Evolutionary conservation across 2,329 filamentous ascomycete species (phyloP).

Genomic region (Taxawa tesnikishii): DNA sequence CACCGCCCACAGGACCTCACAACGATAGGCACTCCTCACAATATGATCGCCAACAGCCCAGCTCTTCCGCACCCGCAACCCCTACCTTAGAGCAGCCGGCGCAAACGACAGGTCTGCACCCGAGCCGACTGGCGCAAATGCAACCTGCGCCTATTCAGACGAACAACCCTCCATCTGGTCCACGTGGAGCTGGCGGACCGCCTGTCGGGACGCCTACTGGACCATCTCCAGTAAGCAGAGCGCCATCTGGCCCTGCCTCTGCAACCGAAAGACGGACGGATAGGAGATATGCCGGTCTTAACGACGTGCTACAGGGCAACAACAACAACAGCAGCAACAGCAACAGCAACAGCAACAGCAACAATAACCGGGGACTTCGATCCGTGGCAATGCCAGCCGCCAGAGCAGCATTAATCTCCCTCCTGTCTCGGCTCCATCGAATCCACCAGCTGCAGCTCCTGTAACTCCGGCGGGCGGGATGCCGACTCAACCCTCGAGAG

Average conservation of each 20-base stretch:
- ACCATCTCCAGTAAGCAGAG: slow-evolving; percentile 13
- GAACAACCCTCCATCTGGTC: slow-evolving; percentile 12
- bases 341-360: not conserved
- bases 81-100: slow-evolving; percentile 13
- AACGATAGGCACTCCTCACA: slow-evolving; percentile 12
- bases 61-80: slow-evolving; percentile 14
- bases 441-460: not conserved
- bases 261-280: slow-evolving; percentile 6
- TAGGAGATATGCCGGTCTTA: slow-evolving; percentile 18
- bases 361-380: slow-evolving; percentile 6
- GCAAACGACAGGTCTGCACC: slow-evolving; percentile 13
- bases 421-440: not conserved
- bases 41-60: slow-evolving; percentile 7
- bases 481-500: no score
- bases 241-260: slow-evolving; percentile 18
- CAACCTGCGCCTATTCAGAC: slow-evolving; percentile 13
- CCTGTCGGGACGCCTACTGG: slow-evolving; percentile 15
- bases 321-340: slow-evolving; percentile 1
- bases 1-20: slow-evolving; percentile 8
- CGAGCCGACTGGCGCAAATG: slow-evolving; percentile 15
- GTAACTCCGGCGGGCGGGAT: no score
- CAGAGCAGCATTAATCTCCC: not conserved
- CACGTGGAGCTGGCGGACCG: slow-evolving; percentile 12
- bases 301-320: slow-evolving; percentile 8
- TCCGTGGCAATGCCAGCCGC: slow-evolving; percentile 4